A percentile compares a stretch with the other conserved stretches of the same genome.
Conservation (phyloP, 306 rosid genomes). For the Phaseolus lunatus region DNA sequence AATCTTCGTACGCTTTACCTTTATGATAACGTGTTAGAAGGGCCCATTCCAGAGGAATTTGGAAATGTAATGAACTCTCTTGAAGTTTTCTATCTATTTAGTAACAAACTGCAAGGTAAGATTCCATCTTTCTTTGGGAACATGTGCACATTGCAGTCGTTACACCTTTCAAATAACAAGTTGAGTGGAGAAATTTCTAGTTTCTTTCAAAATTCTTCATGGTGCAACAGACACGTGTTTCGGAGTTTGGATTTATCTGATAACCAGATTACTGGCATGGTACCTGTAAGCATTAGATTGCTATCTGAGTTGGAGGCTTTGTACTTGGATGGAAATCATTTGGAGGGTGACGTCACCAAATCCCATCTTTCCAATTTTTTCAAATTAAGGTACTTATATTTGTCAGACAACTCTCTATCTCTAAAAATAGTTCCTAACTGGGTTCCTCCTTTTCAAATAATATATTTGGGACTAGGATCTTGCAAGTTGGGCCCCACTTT, state of each 20-base stretch:
- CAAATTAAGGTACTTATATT: too few species aligned
- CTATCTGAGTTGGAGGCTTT: neutral
- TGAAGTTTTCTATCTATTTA: fast-evolving
- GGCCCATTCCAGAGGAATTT: constrained; percentile 5
- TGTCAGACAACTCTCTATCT: too few species aligned
- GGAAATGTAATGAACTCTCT: constrained; percentile 17
- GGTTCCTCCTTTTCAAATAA: neutral
- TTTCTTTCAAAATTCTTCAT: constrained; percentile 2
- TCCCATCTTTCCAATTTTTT: neutral
- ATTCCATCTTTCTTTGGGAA: neutral
- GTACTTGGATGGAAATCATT: fast-evolving
- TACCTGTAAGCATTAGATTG: neutral
- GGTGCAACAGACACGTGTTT: constrained; percentile 14
- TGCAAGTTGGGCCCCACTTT: neutral
- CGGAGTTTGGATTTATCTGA: neutral
- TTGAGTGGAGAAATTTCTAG: constrained; percentile 29
- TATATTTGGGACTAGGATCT: neutral
- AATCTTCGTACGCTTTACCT: neutral
- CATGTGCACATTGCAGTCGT: too few species aligned
- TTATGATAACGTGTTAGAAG: neutral
- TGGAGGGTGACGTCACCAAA: neutral
- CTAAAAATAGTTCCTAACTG: too few species aligned
- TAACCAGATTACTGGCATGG: neutral
- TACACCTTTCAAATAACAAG: fast-evolving
- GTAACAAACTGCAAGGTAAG: constrained; percentile 1